Evolutionary conservation across 1,139 yeast genomes (phyloP).

Genomic region (Saccharomyces hybrid): DNA sequence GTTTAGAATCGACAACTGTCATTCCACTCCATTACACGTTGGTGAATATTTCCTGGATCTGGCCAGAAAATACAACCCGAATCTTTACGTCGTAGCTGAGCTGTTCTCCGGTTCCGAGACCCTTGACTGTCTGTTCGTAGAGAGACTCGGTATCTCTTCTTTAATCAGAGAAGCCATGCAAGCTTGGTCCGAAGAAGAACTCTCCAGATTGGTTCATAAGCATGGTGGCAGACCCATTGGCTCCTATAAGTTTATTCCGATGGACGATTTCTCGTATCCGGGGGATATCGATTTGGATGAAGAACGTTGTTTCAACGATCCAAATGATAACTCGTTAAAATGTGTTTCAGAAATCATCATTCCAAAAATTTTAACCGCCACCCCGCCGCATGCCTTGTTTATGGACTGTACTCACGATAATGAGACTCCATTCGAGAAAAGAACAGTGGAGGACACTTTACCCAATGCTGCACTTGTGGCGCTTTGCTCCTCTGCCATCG

Average conservation of each 20-base stretch:
- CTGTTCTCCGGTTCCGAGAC: slow-evolving; percentile 88
- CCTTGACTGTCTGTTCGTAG: slow-evolving; percentile 84
- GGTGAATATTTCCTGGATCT: slow-evolving; percentile 84
- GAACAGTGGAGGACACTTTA: slow-evolving; percentile 89
- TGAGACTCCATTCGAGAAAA: slow-evolving; percentile 77
- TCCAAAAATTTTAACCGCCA: slow-evolving; percentile 55
- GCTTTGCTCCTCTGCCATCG: slow-evolving; percentile 88
- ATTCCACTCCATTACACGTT: slow-evolving; percentile 91
- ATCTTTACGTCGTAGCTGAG: slow-evolving; percentile 89
- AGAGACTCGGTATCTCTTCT: slow-evolving; percentile 79
- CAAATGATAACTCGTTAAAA: slow-evolving; percentile 26
- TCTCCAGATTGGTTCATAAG: slow-evolving; percentile 77
- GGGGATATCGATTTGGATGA: slow-evolving; percentile 39
- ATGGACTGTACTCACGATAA: slow-evolving; percentile 99
- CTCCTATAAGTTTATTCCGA: slow-evolving; percentile 69
- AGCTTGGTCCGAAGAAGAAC: slow-evolving; percentile 81
- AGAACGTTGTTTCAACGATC: slow-evolving; percentile 18
- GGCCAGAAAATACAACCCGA: slow-evolving; percentile 78
- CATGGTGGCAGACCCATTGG: slow-evolving; percentile 97
- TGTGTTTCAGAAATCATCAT: slow-evolving; percentile 53
- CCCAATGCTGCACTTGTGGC: slow-evolving; percentile 94
- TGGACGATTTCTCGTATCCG: slow-evolving; percentile 65
- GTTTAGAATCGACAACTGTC: slow-evolving; percentile 90
- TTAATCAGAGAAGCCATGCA: slow-evolving; percentile 96
- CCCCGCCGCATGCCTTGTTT: slow-evolving; percentile 83